Base-by-base conservation (phyloP, 1,284 basidiomycete genomes). In the Leccinum pseudoinsigne region DNA sequence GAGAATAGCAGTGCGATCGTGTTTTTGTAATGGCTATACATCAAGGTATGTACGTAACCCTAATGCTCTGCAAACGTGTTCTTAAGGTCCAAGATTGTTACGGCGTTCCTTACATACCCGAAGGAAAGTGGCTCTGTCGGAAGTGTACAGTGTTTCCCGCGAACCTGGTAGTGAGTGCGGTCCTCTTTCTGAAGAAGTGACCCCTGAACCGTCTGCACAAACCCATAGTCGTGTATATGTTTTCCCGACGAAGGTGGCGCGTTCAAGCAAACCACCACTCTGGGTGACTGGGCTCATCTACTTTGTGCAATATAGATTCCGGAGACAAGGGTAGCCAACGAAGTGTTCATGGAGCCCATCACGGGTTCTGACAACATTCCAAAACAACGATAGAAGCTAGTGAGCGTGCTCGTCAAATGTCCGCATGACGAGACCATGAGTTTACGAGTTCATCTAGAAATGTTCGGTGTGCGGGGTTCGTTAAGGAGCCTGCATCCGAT, bases 1-100 rank as follows among this genome's bases (percentile, higher is more conserved):
- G 97, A 99, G 78, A 98, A 98, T 75, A 94, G 92, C 64, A 99
- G 99, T 74, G 97, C 96, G 6, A 99, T 99, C 68, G 97, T 99
- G 16, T 99, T 99, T 28, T 74, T 38, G 34, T n/a, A 10, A 34
- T 99, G 31, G 97, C 97, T 8, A 97, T 99, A 5, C 97, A 99
- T 78, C 97, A 99, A 85, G 94, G 94, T 92, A 67, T 61, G 84
- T 70, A 12, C 36, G 21, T 31, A 12, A 16, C 16, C 50, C 28
- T 21, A 21, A 36, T 23, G 7, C 3, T 34, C 55, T 50, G 40
- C 45, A 7, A 16, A 23, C 21, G 51, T 62, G 8, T 61, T 10
- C 69, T 72, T 58, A 71, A 45, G 3, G 21, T 61, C 57, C 4
- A 63, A 96, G 97, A 99, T 76, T 99, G 97, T 74, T 99, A 99